These are phyloP conservation scores for Ogataea thermomethanolica DNA, from an alignment of 805 yeast genomes.

Conservation along the genomic window DNA sequence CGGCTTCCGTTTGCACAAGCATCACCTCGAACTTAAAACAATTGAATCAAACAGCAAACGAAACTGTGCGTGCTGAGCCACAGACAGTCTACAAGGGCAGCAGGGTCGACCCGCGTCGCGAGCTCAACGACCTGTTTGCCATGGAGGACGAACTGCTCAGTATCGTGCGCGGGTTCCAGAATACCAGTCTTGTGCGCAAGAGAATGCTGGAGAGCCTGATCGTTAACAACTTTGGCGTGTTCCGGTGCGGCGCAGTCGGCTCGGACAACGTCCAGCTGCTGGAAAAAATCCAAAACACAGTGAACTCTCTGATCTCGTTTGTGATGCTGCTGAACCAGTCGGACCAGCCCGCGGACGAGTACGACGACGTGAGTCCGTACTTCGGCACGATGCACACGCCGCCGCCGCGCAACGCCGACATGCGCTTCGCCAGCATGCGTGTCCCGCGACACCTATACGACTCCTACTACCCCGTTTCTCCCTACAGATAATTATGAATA, in stretches of 20 bases:
- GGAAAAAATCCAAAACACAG: constrained; percentile 33
- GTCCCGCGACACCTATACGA: constrained; percentile 8
- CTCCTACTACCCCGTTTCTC: constrained; percentile 10
- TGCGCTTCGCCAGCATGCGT: constrained; percentile 9
- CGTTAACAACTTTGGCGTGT: constrained; percentile 15
- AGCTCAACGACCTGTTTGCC: constrained; percentile 12
- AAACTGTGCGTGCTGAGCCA: constrained; percentile 7
- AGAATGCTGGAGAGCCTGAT: constrained; percentile 14
- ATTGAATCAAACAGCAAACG: constrained; percentile 12
- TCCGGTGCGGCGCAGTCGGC: constrained; percentile 16
- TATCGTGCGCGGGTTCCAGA: constrained; percentile 7
- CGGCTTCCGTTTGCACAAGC: constrained; percentile 15
- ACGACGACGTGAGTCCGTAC: constrained; percentile 11
- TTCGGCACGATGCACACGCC: constrained; percentile 4
- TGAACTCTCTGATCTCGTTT: constrained; percentile 32
- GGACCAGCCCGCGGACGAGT: constrained; percentile 15
- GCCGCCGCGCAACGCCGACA: constrained; percentile 3
- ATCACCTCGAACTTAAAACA: constrained; percentile 18
- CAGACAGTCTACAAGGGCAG: neutral
- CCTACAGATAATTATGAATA: constrained; percentile 6
- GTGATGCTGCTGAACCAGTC: constrained; percentile 24
- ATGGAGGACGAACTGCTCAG: constrained; percentile 14
- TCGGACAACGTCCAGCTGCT: constrained; percentile 25
- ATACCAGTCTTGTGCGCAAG: constrained; percentile 12
- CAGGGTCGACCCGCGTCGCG: neutral